Evolutionary conservation across 768 basidiomycete species (phyloP).

Genomic region (Suillus sp.): DNA sequence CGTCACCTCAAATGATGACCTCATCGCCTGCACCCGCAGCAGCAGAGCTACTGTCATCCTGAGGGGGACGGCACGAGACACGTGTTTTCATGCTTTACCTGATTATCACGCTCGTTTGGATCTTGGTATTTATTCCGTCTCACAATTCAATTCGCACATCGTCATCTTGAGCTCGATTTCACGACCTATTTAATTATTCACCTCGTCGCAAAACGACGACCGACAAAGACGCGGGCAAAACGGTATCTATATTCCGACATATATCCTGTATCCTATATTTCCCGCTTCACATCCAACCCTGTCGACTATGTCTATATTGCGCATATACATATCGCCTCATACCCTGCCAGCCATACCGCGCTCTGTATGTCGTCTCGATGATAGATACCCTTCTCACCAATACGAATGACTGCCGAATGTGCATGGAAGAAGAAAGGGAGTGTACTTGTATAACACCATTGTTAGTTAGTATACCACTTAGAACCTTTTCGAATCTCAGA

Average conservation of each 20-base stretch:
- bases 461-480: constrained; percentile 33
- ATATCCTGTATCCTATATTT: constrained; percentile 34
- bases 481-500: constrained; percentile 4
- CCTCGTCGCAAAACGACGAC: constrained; percentile 26
- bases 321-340: constrained; percentile 30
- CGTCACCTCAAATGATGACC: constrained; percentile 31
- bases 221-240: constrained; percentile 17
- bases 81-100: background rate
- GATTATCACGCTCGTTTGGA: constrained; percentile 15
- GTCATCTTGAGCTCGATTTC: constrained; percentile 23
- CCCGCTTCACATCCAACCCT: constrained; percentile 14
- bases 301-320: constrained; percentile 34
- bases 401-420: constrained; percentile 29
- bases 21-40: constrained; percentile 20
- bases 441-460: constrained; percentile 29
- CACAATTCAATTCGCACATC: constrained; percentile 26
- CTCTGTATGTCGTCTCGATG: constrained; percentile 30
- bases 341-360: constrained; percentile 18
- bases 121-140: constrained; percentile 34
- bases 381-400: constrained; percentile 32
- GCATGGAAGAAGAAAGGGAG: constrained; percentile 37
- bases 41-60: constrained; percentile 26
- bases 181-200: constrained; percentile 34
- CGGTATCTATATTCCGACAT: constrained; percentile 24
- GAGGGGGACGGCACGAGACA: constrained; percentile 12